phyloP scores from a whole-genome alignment of 345 rosid species.

The Brassica rapa region DNA sequence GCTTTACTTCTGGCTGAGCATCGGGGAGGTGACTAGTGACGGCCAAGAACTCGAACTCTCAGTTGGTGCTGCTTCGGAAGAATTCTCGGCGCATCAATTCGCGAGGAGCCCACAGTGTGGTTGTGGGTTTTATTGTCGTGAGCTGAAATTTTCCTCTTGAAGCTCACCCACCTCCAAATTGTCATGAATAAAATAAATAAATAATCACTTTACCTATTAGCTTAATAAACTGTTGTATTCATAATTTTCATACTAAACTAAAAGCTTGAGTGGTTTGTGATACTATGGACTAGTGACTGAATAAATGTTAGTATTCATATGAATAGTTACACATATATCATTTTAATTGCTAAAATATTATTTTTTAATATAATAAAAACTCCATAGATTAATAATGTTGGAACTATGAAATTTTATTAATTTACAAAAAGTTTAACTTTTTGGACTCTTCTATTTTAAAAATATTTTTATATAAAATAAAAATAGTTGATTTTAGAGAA shows the following conservation, averaged over 20 bases:
- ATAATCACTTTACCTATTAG: background rate
- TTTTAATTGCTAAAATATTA: too few relatives aligned
- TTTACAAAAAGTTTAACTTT: too few relatives aligned
- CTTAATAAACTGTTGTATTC: background rate
- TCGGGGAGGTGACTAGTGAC: slow-evolving; percentile 47
- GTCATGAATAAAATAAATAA: background rate
- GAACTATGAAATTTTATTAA: too few relatives aligned
- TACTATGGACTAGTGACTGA: background rate
- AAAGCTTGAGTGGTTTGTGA: background rate
- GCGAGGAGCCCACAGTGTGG: slow-evolving; percentile 75
- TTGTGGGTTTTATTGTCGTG: slow-evolving; percentile 65
- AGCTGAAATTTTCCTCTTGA: background rate
- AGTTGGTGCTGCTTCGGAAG: slow-evolving; percentile 56
- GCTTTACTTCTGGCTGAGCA: slow-evolving; percentile 58
- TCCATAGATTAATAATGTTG: too few relatives aligned
- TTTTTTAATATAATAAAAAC: too few relatives aligned
- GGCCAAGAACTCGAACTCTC: slow-evolving; percentile 50
- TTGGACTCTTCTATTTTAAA: too few relatives aligned
- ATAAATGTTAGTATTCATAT: background rate
- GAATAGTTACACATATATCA: background rate
- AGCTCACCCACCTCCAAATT: background rate
- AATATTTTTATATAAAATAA: too few relatives aligned
- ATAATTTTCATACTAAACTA: background rate
- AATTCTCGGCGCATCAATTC: slow-evolving; percentile 47
- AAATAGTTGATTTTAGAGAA: too few relatives aligned